Percentiles rank a stretch among this genome's conserved stretches.
Conservation (phyloP, 306 rosid species). For the Pterocarpus macrocarpus region DNA sequence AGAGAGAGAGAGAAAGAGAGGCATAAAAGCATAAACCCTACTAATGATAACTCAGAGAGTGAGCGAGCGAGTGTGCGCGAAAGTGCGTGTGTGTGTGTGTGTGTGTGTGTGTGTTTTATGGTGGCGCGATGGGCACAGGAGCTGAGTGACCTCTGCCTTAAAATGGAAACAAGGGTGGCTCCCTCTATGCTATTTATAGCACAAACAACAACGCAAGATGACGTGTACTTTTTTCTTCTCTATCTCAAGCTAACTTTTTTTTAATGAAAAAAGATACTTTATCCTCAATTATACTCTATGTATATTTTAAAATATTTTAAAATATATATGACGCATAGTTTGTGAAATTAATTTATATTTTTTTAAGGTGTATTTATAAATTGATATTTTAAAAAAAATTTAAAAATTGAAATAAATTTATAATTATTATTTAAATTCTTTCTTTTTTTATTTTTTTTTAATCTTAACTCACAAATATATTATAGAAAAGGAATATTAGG, state of each 20-base stretch:
- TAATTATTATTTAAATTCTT: too few species aligned
- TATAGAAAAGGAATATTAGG: too few species aligned
- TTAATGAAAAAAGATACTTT: too few species aligned
- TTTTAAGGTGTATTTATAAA: too few species aligned
- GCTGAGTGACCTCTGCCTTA: slow-evolving; percentile 33
- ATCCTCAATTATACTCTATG: too few species aligned
- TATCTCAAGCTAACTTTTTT: neutral
- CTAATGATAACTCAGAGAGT: slow-evolving; percentile 7
- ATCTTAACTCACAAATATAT: too few species aligned
- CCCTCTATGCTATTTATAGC: slow-evolving; percentile 59
- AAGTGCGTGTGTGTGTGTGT: neutral
- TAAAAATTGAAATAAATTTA: too few species aligned
- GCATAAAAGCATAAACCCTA: slow-evolving; percentile 56
- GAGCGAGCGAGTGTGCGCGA: neutral
- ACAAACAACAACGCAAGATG: slow-evolving; percentile 27
- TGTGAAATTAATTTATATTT: too few species aligned
- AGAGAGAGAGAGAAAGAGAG: neutral
- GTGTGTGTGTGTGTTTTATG: neutral
- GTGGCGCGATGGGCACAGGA: neutral
- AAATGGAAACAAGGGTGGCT: slow-evolving; percentile 29
- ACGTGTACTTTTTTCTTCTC: slow-evolving; percentile 35
- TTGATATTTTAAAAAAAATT: too few species aligned
- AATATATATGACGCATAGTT: too few species aligned
- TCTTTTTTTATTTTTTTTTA: too few species aligned
- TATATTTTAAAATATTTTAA: too few species aligned